Conservation (phyloP, 768 basidiomycete species). For the Xerocomus spinulosus region DNA sequence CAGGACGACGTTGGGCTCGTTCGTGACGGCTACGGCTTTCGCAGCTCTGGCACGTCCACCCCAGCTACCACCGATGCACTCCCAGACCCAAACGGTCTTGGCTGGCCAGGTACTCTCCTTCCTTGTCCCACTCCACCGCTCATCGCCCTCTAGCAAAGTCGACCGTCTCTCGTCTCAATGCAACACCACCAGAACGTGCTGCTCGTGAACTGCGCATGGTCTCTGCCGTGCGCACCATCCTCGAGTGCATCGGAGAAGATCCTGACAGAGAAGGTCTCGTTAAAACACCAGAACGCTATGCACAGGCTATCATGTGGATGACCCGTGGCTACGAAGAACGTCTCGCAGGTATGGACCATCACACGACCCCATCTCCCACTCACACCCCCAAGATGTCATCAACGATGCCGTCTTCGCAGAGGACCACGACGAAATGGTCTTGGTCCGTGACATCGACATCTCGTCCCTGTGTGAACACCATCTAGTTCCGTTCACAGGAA, state of each 20-base stretch:
- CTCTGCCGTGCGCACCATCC: conserved; percentile 80
- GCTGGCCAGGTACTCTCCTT: conserved; percentile 76
- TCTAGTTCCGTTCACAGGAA: conserved; percentile 95
- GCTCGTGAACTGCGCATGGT: conserved; percentile 75
- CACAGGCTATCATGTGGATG: conserved; percentile 98
- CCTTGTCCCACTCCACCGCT: conserved; percentile 8
- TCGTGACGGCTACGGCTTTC: conserved; percentile 81
- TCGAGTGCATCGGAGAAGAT: conserved; percentile 98
- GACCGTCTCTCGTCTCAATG: conserved; percentile 78
- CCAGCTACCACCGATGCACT: conserved; percentile 44
- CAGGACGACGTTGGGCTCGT: too few species aligned
- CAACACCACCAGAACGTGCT: conserved; percentile 66
- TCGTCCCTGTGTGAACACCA: conserved; percentile 98
- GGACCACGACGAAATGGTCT: conserved; percentile 99
- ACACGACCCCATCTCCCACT: conserved; percentile 4
- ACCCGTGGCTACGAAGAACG: conserved; percentile 97
- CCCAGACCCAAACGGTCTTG: conserved; percentile 67
- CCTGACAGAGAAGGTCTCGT: conserved; percentile 90
- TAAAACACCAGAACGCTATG: conserved; percentile 92
- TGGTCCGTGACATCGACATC: conserved; percentile 95
- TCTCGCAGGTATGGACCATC: conserved; percentile 59
- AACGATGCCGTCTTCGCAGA: conserved; percentile 98
- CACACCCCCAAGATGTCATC: conserved; percentile 72
- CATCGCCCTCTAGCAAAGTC: conserved; percentile 65
- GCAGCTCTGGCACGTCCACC: conserved; percentile 63